Evolutionary conservation across 179 eudicot genomes (phyloP).

Genomic region (Gypsophila paniculata): DNA sequence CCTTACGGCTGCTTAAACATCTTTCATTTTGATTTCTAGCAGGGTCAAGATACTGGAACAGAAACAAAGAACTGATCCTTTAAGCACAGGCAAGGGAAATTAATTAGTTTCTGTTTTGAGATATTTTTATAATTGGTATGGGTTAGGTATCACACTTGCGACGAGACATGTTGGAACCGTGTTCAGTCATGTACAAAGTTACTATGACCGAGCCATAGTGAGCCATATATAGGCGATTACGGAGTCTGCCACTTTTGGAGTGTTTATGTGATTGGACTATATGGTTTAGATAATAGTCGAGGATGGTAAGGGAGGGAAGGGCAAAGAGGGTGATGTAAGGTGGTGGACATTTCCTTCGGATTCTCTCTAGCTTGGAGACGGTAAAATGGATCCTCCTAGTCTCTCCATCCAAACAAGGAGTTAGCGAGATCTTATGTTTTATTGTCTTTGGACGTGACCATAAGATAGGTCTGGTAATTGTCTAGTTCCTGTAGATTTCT

Average conservation of each 20-base stretch:
- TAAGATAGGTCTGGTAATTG: background rate
- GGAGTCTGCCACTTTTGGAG: background rate
- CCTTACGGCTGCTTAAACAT: background rate
- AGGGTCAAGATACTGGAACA: constrained; percentile 6
- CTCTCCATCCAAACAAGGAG: too few species aligned
- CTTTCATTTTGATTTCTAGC: constrained; percentile 1
- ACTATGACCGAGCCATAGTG: background rate
- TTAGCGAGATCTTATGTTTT: too few species aligned
- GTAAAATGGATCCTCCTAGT: too few species aligned
- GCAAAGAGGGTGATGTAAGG: too few species aligned
- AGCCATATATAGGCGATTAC: background rate
- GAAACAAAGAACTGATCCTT: background rate
- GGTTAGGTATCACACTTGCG: background rate
- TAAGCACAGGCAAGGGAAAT: constrained; percentile 4
- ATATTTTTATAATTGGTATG: background rate
- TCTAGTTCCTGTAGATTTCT: background rate
- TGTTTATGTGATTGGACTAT: background rate
- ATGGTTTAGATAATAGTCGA: too few species aligned
- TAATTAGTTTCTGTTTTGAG: background rate
- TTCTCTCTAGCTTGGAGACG: too few species aligned
- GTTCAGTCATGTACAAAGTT: background rate
- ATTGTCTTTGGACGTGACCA: background rate
- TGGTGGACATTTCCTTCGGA: too few species aligned
- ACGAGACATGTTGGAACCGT: background rate
- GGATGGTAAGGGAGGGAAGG: too few species aligned